Base-by-base conservation (phyloP, 2,329 filamentous ascomycete genomes). In the Xylaria hypoxylon region DNA sequence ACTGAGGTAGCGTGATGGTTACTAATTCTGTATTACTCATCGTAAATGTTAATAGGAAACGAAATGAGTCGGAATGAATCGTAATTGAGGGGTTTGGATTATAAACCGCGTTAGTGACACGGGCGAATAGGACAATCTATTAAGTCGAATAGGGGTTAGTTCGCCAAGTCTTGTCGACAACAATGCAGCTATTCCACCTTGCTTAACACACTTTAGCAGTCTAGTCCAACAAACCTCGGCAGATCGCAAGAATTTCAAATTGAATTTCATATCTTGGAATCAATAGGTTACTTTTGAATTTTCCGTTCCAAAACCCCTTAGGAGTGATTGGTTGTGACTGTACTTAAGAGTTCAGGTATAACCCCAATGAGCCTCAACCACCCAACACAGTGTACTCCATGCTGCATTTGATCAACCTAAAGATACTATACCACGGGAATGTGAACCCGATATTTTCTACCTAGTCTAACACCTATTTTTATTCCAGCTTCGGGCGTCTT, bases 21-120 rank as follows among this genome's bases (percentile, higher is more conserved):
- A 40, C 38, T 45, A 60, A 13, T 6, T 65, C 56, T 7, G 62
- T 50, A 38, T 40, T 13, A 19, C 57, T 59, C 57, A 59, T 59
- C 2, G 31, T 28, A 28, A 48, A 24, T 10, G 6, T 8, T 33
- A n/a, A 19, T 3, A n/a, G 42, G 5, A 11, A 10, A 44, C 10
- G 8, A 22, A 24, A 42, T 24, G 42, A 28, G 13, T 13, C 3
- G 4, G 15, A 24, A 51, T 33, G 4, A 10, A 31, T 5, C 6
- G 8, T 19, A 8, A 15, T 5, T 24, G 48, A 6, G 8, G 26
- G 48, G 15, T 19, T 33, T 19, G 28, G 19, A 38, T 28, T 33
- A 51, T 19, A 19, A 33, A 19, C 31, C 31, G 31, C 7, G 7
- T 33, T 7, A 10, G 31, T 33, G 31, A 33, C 7, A 33, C 7